These are phyloP conservation scores for Russula lepida DNA, from an alignment of 768 basidiomycete genomes.

Conservation along the genomic window DNA sequence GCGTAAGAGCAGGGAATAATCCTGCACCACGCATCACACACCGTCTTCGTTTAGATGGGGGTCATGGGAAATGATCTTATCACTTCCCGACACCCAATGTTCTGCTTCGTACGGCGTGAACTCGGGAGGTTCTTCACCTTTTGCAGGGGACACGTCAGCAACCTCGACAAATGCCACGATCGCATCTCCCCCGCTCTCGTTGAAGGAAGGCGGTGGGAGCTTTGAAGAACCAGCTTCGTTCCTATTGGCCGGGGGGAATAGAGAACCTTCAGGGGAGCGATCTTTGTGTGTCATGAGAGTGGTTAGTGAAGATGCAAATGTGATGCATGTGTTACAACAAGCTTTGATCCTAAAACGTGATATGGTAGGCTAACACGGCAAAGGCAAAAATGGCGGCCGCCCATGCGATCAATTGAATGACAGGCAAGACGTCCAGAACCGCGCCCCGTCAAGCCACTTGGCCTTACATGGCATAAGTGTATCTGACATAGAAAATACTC, in stretches of 20 bases:
- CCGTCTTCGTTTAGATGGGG: constrained; percentile 60
- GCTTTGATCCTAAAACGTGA: too few relatives aligned
- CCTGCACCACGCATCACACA: constrained; percentile 18
- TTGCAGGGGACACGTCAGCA: constrained; percentile 23
- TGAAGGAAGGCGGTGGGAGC: constrained; percentile 18
- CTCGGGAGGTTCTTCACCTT: constrained; percentile 41
- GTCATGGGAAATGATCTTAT: constrained; percentile 62
- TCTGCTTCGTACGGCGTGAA: constrained; percentile 60
- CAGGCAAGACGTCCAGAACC: too few relatives aligned
- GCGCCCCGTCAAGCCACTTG: too few relatives aligned
- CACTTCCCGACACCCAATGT: constrained; percentile 40
- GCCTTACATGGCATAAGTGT: too few relatives aligned
- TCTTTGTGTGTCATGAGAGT: constrained; percentile 8
- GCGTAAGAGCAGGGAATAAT: neutral
- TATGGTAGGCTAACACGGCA: too few relatives aligned
- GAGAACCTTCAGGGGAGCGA: neutral
- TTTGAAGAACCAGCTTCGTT: constrained; percentile 9
- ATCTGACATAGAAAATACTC: too few relatives aligned
- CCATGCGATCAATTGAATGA: neutral
- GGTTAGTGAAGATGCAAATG: neutral
- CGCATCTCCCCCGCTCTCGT: constrained; percentile 20
- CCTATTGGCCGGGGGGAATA: neutral
- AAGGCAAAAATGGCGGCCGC: neutral
- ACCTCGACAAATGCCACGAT: constrained; percentile 24
- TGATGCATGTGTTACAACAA: neutral